phyloP scores from a whole-genome alignment of 805 yeast genomes.

The Suhomyces faveliae region DNA sequence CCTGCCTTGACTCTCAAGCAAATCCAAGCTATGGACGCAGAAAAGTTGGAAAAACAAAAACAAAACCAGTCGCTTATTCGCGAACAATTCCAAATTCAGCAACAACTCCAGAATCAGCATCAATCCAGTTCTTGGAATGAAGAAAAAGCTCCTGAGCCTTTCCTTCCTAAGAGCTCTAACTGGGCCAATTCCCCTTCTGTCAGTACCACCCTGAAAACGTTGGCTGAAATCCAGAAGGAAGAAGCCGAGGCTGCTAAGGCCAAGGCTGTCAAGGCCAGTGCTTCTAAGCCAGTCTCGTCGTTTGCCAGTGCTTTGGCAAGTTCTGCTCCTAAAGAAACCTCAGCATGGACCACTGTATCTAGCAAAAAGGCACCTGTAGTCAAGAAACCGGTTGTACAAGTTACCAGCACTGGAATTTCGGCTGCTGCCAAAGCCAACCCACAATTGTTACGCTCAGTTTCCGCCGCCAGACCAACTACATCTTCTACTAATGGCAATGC shows the following conservation, averaged over 20 bases:
- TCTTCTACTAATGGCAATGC: slow-evolving; percentile 21
- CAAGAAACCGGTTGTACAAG: slow-evolving; percentile 20
- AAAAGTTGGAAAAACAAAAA: slow-evolving; percentile 37
- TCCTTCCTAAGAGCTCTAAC: slow-evolving; percentile 41
- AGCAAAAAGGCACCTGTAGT: slow-evolving; percentile 33
- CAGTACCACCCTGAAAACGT: slow-evolving; percentile 44
- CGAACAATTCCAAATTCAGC: slow-evolving; percentile 21
- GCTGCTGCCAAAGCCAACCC: slow-evolving; percentile 31
- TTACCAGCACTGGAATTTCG: slow-evolving; percentile 17
- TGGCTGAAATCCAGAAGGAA: slow-evolving; percentile 63
- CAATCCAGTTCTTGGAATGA: slow-evolving; percentile 19
- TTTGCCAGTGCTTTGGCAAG: slow-evolving; percentile 36
- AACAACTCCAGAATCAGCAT: slow-evolving; percentile 13
- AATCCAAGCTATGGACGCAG: slow-evolving; percentile 52
- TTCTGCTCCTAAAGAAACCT: slow-evolving; percentile 25
- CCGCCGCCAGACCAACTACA: slow-evolving; percentile 28
- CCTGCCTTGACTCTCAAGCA: slow-evolving; percentile 50
- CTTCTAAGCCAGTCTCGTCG: slow-evolving; percentile 14
- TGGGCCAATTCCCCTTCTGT: slow-evolving; percentile 39
- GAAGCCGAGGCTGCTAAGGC: slow-evolving; percentile 46
- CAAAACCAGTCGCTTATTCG: slow-evolving; percentile 35
- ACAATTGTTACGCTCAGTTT: slow-evolving; percentile 36
- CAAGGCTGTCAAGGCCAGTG: slow-evolving; percentile 16
- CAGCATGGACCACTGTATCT: slow-evolving; percentile 49
- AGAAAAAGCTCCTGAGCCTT: slow-evolving; percentile 26